Conservation (phyloP, 148 eudicot genomes). For the Vaccinium vitisidaea region DNA sequence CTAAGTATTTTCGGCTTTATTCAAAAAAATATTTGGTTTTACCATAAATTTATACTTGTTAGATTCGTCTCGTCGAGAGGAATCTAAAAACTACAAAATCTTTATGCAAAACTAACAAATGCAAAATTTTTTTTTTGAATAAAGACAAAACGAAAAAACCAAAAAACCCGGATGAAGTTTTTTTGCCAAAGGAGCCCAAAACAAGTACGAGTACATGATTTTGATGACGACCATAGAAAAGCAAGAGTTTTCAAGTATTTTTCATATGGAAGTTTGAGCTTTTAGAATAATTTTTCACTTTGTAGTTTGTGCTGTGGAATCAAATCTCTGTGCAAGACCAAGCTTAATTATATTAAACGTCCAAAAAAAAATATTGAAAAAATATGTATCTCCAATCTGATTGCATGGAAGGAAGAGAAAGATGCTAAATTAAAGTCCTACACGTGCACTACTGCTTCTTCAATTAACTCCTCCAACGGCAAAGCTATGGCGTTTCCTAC, state of each 20-base stretch:
- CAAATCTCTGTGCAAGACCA: neutral
- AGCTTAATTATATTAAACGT: neutral
- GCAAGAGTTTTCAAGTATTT: neutral
- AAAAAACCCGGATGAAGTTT: too few species aligned
- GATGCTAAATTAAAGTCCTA: constrained; percentile 4
- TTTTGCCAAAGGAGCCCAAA: too few species aligned
- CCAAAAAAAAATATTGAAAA: neutral
- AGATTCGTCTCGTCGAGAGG: too few species aligned
- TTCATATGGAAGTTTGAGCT: neutral
- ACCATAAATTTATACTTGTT: too few species aligned
- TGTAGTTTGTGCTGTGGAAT: neutral
- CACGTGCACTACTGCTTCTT: constrained; percentile 8
- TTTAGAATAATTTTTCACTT: neutral
- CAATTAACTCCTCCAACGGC: neutral
- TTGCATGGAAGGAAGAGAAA: constrained; percentile 7
- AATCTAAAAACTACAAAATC: too few species aligned
- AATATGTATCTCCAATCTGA: neutral
- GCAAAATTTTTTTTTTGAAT: too few species aligned
- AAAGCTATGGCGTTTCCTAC: neutral
- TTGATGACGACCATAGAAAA: neutral
- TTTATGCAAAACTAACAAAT: too few species aligned
- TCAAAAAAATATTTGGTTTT: too few species aligned
- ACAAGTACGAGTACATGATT: too few species aligned
- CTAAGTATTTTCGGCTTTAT: too few species aligned
- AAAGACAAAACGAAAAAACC: too few species aligned